Conservation (phyloP, 306 rosid genomes). For the Cucurbita moschata region DNA sequence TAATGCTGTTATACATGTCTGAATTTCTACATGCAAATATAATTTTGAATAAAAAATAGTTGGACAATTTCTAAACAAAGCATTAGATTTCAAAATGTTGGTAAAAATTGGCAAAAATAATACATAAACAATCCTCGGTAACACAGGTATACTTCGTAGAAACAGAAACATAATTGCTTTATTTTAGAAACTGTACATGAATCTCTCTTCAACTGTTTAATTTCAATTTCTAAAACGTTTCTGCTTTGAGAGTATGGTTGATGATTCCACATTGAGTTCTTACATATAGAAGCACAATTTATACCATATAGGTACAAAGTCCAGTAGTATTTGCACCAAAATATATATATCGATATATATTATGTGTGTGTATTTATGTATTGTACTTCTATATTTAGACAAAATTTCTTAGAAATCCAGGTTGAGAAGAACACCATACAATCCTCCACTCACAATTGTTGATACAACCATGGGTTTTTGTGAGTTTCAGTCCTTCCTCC, state of each 20-base stretch:
- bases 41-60: background rate
- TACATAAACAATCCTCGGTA: background rate
- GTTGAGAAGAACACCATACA: background rate
- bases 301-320: background rate
- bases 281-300: background rate
- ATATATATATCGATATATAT: background rate
- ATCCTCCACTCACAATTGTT: conserved; percentile 34
- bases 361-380: background rate
- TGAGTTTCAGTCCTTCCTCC: conserved; percentile 21
- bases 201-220: background rate
- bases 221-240: background rate
- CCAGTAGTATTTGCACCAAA: background rate
- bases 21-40: background rate
- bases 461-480: conserved; percentile 48
- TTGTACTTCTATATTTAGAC: background rate
- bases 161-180: background rate
- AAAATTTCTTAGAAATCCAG: background rate
- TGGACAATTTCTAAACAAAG: background rate
- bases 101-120: background rate
- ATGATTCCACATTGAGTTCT: background rate
- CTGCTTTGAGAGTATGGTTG: background rate
- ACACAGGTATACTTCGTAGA: background rate
- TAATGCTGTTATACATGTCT: background rate
- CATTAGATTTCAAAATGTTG: background rate
- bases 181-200: background rate